Evolutionary conservation across 1,284 basidiomycete genomes (phyloP), one percentile per base, ranked within the genome.

Genomic region (Tilletiopsis washingtonensis): DNA sequence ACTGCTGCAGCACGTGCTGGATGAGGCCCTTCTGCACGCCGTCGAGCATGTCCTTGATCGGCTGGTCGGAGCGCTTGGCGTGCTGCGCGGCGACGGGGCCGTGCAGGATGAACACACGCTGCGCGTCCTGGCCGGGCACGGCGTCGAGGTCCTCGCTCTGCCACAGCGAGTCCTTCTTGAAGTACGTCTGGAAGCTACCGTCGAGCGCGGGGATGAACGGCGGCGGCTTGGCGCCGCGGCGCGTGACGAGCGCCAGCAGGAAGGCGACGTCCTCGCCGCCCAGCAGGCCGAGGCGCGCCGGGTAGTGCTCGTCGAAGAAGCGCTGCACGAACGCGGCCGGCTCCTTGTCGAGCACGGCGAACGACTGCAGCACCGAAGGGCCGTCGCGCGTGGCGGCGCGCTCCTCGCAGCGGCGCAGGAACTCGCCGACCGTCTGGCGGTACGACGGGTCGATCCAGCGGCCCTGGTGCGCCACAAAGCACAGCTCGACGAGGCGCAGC

Each of bases 101-200:
- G 76, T 96, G 91, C 44, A 98, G 81, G 67, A 98, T 94, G 74
- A 90, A 94, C 34, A 98, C 91, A 62, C 94, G 85, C 76, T 98
- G 88, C 26, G 93, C 88, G 43, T 68, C 66, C 76, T 91, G 90
- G 75, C 96, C 94, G 66, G 97, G 91, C 37, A 98, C 90, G 14
- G 91, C 93, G 60, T 98, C 93, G 63, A 98, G 90, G 73, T 99
- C 93, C 75, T 98, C 94, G 5, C 91, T 86, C 40, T 89, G 88
- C 93, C 93, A 97, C 5, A 97, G 82, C 15, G 91, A 96, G 75
- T 96, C 91, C 82, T 94, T 94, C 81, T 96, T 96, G 79, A 96
- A 96, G 90, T 91, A 96, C 49, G 96, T 89, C 74, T 93, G 89
- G 73, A 98, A 96, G 48, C 57, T 61, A 45, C 57, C 82, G 75